Base-by-base conservation (phyloP, 78 protist species). In the Guillardia theta region DNA sequence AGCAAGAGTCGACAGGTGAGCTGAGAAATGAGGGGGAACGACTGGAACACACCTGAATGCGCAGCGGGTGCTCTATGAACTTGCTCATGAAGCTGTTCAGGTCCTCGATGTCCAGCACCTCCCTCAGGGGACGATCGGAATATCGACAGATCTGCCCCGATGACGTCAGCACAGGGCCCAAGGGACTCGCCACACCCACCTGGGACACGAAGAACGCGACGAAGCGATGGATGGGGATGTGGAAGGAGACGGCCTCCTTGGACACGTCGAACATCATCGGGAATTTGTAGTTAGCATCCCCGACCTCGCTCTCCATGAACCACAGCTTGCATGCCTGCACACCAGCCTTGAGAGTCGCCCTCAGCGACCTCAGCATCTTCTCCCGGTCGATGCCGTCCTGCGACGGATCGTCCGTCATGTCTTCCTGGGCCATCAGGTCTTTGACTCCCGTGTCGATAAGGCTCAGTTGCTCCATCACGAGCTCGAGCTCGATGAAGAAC, bases 401-500 rank as follows among this genome's bases (percentile, higher is more conserved):
- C n/a, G n/a, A n/a, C n/a, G n/a, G n/a, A n/a, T n/a, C n/a, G n/a
- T n/a, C n/a, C n/a, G n/a, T n/a, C n/a, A n/a, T n/a, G n/a, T n/a
- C n/a, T n/a, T n/a, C n/a, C n/a, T n/a, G 36, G 78, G 43, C 78
- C 43, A 64, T 19, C 8, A 64, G 78, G 39, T 64, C 78, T 64
- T 70, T 70, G 45, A 70, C 36, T 15, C 83, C 83, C 83, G 83
- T 22, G 83, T 70, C 83, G 45, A 70, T 33, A 12, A 70, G 83
- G 27, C 46, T 12, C 41, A 70, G 83, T 43, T 70, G 83, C 83
- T 70, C 83, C 70, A 58, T 58, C 70, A 58, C 70, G 41, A 70
- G 83, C 41, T 70, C 83, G 83, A 70, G 83, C 83, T 70, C 83
- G 45, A 70, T 70, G 83, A 70, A 70, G 41, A 70, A 70, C 41